phyloP scores from a whole-genome alignment of 768 basidiomycete species.

The Hypsizygus marmoreus region DNA sequence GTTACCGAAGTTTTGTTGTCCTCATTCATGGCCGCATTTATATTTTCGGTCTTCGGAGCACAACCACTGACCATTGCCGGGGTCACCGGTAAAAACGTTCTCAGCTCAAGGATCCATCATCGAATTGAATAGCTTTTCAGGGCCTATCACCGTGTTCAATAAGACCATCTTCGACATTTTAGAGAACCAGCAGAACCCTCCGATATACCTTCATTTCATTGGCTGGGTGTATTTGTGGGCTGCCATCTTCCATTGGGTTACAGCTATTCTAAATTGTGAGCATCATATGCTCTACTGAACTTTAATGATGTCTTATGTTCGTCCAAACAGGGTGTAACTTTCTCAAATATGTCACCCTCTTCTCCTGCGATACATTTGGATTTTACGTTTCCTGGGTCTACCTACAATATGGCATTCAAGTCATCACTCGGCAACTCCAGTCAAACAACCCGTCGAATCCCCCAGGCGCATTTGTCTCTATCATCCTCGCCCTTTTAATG shows the following conservation, averaged over 20 bases:
- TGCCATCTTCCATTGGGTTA: constrained; percentile 83
- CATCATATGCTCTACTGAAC: background rate
- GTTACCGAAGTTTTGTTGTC: constrained; percentile 83
- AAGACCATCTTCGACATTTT: constrained; percentile 86
- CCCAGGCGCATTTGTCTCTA: constrained; percentile 59
- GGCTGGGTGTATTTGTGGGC: constrained; percentile 95
- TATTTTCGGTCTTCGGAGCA: constrained; percentile 85
- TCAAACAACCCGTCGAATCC: constrained; percentile 29
- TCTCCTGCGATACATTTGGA: constrained; percentile 91
- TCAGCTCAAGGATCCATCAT: background rate
- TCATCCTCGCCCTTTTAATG: constrained; percentile 79
- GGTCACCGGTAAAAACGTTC: constrained; percentile 63
- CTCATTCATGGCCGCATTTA: constrained; percentile 87
- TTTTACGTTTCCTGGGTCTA: constrained; percentile 93
- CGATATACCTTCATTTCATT: constrained; percentile 81
- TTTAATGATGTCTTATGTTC: background rate
- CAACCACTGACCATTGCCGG: constrained; percentile 93
- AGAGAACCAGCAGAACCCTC: constrained; percentile 53
- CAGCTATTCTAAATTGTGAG: constrained; percentile 76
- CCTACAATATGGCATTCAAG: constrained; percentile 87
- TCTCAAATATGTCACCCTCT: constrained; percentile 83
- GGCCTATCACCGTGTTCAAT: constrained; percentile 92
- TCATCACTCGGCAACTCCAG: constrained; percentile 72
- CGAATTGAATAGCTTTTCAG: constrained; percentile 33
- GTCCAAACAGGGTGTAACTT: constrained; percentile 69